These are phyloP conservation scores for Bipolaris zeicola DNA, from an alignment of 2,329 filamentous ascomycete species.

Conservation along the genomic window DNA sequence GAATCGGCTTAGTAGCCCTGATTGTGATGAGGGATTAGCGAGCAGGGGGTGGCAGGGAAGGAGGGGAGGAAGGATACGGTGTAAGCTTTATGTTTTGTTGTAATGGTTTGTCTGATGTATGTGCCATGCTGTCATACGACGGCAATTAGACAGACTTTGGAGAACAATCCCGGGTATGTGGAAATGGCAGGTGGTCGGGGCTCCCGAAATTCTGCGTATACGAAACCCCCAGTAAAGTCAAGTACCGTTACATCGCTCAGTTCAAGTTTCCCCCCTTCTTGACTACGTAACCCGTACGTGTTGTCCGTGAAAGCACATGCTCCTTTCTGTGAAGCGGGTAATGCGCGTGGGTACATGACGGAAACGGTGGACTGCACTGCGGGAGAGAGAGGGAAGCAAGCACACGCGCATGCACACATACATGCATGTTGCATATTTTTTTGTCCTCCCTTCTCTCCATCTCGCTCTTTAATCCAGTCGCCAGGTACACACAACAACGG, in stretches of 20 bases:
- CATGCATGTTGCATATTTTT: background rate
- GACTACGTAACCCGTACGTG: background rate
- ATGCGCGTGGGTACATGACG: background rate
- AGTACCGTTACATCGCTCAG: background rate
- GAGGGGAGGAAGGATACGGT: background rate
- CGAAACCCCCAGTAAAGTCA: background rate
- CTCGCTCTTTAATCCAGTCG: no score
- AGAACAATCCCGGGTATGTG: no score
- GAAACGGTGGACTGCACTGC: no score
- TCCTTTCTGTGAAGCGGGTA: background rate
- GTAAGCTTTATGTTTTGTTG: background rate
- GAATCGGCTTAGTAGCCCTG: no score
- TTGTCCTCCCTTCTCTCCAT: no score
- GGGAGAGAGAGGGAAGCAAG: background rate
- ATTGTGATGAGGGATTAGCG: no score
- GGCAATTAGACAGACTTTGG: background rate
- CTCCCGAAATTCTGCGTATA: background rate
- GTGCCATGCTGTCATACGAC: background rate
- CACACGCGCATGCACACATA: background rate
- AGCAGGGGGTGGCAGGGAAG: no score
- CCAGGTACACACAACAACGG: no score
- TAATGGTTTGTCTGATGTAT: no score
- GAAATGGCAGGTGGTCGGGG: no score
- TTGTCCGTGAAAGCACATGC: background rate
- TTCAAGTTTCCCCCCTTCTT: background rate